Conservation (phyloP, 768 basidiomycete species). For the Lentinula raphanica region DNA sequence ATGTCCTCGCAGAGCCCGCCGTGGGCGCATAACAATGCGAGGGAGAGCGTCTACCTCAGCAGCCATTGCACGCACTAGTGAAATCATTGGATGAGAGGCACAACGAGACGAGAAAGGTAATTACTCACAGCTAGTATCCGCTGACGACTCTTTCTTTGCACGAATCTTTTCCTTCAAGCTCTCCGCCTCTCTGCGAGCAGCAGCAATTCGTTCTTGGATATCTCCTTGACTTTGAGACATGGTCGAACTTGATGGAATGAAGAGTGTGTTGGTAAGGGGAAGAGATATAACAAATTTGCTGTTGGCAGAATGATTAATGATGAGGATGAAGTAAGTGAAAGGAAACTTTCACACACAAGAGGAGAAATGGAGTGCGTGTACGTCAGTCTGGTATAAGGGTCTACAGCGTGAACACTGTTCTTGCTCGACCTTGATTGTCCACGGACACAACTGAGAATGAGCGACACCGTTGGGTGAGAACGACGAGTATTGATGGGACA, state of each 20-base stretch:
- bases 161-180: constrained; percentile 98
- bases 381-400: not conserved
- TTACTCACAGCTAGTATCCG: constrained; percentile 92
- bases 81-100: constrained; percentile 3
- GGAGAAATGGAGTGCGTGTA: not conserved
- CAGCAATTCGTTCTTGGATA: constrained; percentile 90
- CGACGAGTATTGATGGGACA: not conserved
- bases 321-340: not conserved
- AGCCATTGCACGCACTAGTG: constrained; percentile 93
- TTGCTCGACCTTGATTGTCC: not conserved
- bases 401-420: not conserved
- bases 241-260: constrained; percentile 2
- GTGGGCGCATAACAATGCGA: constrained; percentile 93
- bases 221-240: constrained; percentile 83
- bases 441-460: not conserved
- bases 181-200: constrained; percentile 95
- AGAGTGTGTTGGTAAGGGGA: not conserved
- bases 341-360: not conserved
- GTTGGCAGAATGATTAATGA: constrained; percentile 4
- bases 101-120: constrained; percentile 1
- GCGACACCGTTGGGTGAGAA: not conserved
- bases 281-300: not conserved
- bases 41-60: constrained; percentile 94
- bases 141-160: constrained; percentile 91
- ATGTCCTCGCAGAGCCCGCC: constrained; percentile 93